Conservation (phyloP, 345 rosid species). For the Populus deltoides region DNA sequence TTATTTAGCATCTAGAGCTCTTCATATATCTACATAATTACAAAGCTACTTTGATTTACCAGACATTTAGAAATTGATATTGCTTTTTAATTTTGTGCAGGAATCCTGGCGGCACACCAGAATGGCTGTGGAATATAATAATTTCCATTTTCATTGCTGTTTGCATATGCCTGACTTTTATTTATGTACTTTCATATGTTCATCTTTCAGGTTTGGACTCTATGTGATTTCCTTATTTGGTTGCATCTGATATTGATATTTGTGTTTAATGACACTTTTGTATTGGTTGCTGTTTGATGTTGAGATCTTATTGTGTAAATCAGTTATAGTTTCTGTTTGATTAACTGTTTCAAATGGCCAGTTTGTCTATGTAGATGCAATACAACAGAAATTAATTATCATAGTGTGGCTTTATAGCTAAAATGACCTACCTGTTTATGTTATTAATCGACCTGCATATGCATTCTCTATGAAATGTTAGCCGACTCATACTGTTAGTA, state of each 20-base stretch:
- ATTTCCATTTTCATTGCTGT: conserved; percentile 58
- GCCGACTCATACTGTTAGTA: background rate
- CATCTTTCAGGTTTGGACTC: conserved; percentile 72
- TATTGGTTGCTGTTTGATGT: background rate
- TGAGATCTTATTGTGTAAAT: background rate
- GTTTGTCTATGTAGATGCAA: background rate
- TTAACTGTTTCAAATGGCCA: background rate
- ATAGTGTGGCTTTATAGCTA: background rate
- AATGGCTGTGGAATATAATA: conserved; percentile 70
- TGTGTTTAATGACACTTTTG: background rate
- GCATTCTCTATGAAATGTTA: background rate
- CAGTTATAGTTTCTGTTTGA: background rate
- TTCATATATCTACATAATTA: background rate
- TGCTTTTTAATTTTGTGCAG: conserved; percentile 40
- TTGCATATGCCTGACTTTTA: conserved; percentile 64
- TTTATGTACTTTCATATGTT: conserved; percentile 77
- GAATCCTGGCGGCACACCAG: conserved; percentile 80
- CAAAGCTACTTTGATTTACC: conserved; percentile 1
- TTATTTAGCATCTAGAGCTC: no score
- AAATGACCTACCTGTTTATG: background rate
- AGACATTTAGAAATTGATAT: conserved; percentile 1
- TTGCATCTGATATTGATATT: conserved; percentile 1
- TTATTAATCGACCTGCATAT: background rate
- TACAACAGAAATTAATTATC: background rate
- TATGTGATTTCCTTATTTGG: conserved; percentile 13